Base-by-base conservation (phyloP, 2,329 filamentous ascomycete genomes). In the Alternaria viburni region DNA sequence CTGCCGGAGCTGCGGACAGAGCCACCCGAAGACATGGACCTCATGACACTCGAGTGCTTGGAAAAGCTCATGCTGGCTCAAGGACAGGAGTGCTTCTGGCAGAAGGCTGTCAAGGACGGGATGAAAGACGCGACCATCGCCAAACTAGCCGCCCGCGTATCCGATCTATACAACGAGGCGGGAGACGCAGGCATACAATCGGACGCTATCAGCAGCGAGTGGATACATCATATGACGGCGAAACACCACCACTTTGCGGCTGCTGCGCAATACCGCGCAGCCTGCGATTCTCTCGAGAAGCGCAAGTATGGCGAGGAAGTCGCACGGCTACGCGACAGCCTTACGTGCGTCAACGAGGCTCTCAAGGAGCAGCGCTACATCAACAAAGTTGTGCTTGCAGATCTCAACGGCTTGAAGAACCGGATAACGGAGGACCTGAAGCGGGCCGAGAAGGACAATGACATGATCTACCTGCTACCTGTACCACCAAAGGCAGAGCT, bases 191-290 rank as follows among this genome's bases (percentile, higher is more conserved):
- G 93, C 10, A 89, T 96, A 76, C 93, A 93, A 79, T 97, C 93
- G 66, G 90, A 97, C 73, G 90, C 92, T 15, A 90, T 98, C 69
- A 96, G 92, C 77, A 94, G 91, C 59, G 92, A 96, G 66, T 98
- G 95, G 96, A 97, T 99, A 71, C 95, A 98, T 80, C 95, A 98
- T 77, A 94, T 96, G 87, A 94, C 92, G 25, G 96, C 95, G 6
- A 99, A 98, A 79, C 94, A 98, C 75, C 92, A 97, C 76, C 96
- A 98, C 80, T 98, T 99, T 81, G 94, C 95, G 2, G 95, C 93
- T 0, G 96, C 96, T 0, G 96, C 96, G 0, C 96, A 99, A 77
- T 98, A 95, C 72, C 86, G 96, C 13, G 93, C 95, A 25, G 93
- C 96, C 0, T 90, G 93, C 67, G 94, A 97, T 74, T 96, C 93